Conservation (phyloP, 2,329 filamentous ascomycete genomes). For the Trematosphaeria pertusa region DNA sequence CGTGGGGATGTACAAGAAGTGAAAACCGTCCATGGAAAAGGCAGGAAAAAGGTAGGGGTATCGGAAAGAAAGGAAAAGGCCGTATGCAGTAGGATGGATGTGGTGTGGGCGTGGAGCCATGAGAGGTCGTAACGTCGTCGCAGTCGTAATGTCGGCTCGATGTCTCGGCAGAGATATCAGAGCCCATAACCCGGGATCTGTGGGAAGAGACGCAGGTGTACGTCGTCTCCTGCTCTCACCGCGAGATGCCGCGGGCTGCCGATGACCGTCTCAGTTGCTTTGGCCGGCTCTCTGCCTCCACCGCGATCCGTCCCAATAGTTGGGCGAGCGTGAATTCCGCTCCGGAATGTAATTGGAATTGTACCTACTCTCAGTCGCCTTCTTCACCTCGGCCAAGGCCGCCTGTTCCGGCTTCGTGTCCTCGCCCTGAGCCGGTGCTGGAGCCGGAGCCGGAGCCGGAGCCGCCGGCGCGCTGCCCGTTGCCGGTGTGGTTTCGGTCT, state of each 20-base stretch:
- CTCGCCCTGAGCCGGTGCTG: slow-evolving; percentile 24
- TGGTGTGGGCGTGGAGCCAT: slow-evolving; percentile 8
- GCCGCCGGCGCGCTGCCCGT: slow-evolving; percentile 16
- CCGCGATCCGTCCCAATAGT: slow-evolving; percentile 27
- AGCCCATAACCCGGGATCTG: no score
- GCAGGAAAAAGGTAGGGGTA: slow-evolving; percentile 6
- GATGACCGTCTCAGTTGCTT: no score
- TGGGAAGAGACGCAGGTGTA: no score
- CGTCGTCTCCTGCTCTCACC: no score
- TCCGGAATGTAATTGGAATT: slow-evolving; percentile 18
- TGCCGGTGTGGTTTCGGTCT: slow-evolving; percentile 13
- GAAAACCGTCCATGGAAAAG: not conserved
- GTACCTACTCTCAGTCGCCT: slow-evolving; percentile 44
- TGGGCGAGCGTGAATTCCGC: no score
- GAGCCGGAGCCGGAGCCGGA: slow-evolving; percentile 27
- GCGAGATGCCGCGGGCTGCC: no score
- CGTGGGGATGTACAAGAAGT: slow-evolving; percentile 24
- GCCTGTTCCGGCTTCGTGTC: slow-evolving; percentile 36
- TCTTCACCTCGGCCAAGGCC: slow-evolving; percentile 40
- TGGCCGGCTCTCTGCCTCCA: slow-evolving; percentile 29
- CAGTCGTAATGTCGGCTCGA: not conserved
- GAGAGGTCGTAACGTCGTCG: slow-evolving; percentile 4
- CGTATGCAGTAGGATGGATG: no score
- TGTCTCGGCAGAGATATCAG: no score
- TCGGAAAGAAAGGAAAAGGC: slow-evolving; percentile 3